These are phyloP conservation scores for Malus hybrid DNA, from an alignment of 331 rosid species.

Conservation along the genomic window DNA sequence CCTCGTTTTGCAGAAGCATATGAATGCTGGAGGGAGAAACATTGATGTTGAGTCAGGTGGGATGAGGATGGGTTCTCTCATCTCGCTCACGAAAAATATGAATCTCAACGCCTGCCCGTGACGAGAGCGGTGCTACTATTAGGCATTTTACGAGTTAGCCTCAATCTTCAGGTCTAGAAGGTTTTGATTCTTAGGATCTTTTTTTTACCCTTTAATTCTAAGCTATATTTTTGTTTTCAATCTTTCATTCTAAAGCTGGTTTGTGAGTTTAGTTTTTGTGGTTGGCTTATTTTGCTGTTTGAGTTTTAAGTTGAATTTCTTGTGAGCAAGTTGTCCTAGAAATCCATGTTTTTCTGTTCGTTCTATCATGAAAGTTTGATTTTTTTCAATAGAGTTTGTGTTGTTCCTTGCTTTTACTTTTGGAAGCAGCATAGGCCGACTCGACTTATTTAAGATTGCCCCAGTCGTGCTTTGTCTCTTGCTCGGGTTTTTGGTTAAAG, in stretches of 20 bases:
- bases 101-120: slow-evolving; percentile 28
- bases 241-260: not conserved
- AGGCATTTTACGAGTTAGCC: not conserved
- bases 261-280: not conserved
- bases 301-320: not conserved
- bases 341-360: not conserved
- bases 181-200: not conserved
- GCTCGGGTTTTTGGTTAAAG: no score
- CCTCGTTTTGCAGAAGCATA: slow-evolving; percentile 24
- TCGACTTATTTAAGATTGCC: no score
- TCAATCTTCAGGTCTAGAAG: not conserved
- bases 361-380: not conserved
- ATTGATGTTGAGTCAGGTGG: slow-evolving; percentile 26
- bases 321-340: not conserved
- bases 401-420: not conserved
- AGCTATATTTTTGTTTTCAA: not conserved
- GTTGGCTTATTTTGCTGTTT: not conserved
- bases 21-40: slow-evolving; percentile 20
- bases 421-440: no score
- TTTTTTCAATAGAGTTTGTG: not conserved
- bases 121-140: not conserved
- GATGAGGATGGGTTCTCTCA: slow-evolving; percentile 20
- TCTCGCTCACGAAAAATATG: slow-evolving; percentile 39
- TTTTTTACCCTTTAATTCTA: not conserved
- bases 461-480: no score